These are phyloP conservation scores for Dothistroma septosporum DNA, from an alignment of 2,329 filamentous ascomycete species.

Conservation along the genomic window DNA sequence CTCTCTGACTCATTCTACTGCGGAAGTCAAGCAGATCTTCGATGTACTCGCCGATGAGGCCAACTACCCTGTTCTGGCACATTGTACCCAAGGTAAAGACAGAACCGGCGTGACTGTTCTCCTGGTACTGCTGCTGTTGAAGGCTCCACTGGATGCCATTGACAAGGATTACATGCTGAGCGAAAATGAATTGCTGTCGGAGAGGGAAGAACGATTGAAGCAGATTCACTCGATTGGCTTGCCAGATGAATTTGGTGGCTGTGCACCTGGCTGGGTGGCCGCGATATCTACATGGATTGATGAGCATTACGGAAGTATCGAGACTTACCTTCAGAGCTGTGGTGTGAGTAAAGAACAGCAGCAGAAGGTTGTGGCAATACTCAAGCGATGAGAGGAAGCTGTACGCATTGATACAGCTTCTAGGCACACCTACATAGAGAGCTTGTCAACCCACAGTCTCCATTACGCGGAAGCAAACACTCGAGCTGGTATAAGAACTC, in stretches of 20 bases:
- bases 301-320: constrained; percentile 61
- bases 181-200: constrained; percentile 55
- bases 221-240: constrained; percentile 71
- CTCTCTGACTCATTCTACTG: constrained; percentile 63
- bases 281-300: constrained; percentile 57
- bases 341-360: constrained; percentile 46
- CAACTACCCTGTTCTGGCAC: constrained; percentile 64
- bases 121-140: constrained; percentile 62
- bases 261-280: constrained; percentile 60
- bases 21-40: constrained; percentile 56
- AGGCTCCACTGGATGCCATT: constrained; percentile 56
- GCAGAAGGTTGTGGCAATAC: constrained; percentile 33
- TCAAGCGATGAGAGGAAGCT: constrained; percentile 18
- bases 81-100: constrained; percentile 90
- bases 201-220: constrained; percentile 59
- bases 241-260: constrained; percentile 66
- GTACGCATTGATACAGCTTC: too few species aligned
- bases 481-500: too few species aligned
- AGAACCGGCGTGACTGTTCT: constrained; percentile 69
- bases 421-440: too few species aligned
- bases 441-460: too few species aligned
- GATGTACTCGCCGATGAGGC: constrained; percentile 45
- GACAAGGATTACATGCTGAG: constrained; percentile 69
- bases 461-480: too few species aligned
- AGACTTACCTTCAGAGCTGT: constrained; percentile 60